Percentiles rank a stretch among this genome's conserved stretches.
phyloP scores from a whole-genome alignment of 257 asterid species.

The Cinchona pubescens region DNA sequence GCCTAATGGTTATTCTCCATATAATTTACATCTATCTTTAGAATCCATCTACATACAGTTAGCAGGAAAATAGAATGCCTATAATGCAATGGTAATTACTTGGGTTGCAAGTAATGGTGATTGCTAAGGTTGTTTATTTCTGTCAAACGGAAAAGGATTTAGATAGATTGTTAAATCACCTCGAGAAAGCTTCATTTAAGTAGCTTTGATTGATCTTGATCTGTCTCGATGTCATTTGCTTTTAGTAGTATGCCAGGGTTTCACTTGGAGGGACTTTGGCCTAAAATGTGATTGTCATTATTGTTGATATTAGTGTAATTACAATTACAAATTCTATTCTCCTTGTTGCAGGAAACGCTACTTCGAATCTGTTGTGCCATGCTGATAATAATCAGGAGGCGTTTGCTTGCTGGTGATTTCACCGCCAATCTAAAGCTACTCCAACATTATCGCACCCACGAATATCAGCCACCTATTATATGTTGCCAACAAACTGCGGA shows the following conservation, averaged over 20 bases:
- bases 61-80: background rate
- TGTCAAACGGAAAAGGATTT: background rate
- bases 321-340: background rate
- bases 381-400: slow-evolving; percentile 82
- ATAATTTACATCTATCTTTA: background rate
- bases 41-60: background rate
- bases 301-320: background rate
- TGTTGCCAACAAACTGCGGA: slow-evolving; percentile 78
- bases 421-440: slow-evolving; percentile 86
- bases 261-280: no score
- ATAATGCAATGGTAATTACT: background rate
- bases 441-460: slow-evolving; percentile 78
- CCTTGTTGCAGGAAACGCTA: slow-evolving; percentile 67
- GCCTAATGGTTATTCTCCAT: background rate
- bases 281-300: background rate
- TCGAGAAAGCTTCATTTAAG: background rate
- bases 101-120: background rate
- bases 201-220: background rate
- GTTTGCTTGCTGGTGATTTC: slow-evolving; percentile 90
- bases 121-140: background rate
- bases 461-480: slow-evolving; percentile 90
- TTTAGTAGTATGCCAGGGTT: background rate
- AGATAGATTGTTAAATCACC: no score
- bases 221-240: background rate
- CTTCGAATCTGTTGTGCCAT: slow-evolving; percentile 89